A percentile compares a stretch with the other conserved stretches of the same genome.
Conservation (phyloP, 83 land plant genomes). For the Diphasiastrum complanatum region DNA sequence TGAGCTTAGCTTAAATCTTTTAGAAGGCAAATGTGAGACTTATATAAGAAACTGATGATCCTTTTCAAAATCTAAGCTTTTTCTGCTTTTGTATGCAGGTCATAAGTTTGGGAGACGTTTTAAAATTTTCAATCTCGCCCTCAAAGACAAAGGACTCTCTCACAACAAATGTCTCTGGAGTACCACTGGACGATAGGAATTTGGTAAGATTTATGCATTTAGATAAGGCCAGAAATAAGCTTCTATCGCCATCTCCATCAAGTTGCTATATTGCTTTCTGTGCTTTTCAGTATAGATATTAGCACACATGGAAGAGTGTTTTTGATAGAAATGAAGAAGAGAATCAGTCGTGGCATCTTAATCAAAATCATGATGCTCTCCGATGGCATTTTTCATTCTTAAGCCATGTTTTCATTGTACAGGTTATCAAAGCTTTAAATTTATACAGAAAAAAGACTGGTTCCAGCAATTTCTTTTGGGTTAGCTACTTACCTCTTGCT, state of each 20-base stretch:
- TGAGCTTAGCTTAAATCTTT: too few species aligned
- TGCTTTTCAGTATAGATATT: conserved; percentile 1
- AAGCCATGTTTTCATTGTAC: conserved; percentile 14
- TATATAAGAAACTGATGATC: too few species aligned
- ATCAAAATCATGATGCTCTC: too few species aligned
- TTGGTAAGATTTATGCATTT: conserved; percentile 46
- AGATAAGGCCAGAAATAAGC: too few species aligned
- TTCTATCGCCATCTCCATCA: too few species aligned
- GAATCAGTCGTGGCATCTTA: too few species aligned
- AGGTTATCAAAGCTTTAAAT: conserved; percentile 95
- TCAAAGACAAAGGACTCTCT: conserved; percentile 68
- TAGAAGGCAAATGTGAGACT: too few species aligned
- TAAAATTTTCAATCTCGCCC: conserved; percentile 88
- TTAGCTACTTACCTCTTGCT: conserved; percentile 16
- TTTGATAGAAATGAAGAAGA: too few species aligned
- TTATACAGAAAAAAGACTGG: conserved; percentile 91
- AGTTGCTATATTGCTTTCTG: not conserved
- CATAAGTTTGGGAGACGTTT: conserved; percentile 84
- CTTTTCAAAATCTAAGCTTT: not conserved
- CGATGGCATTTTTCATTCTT: not conserved
- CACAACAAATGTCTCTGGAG: conserved; percentile 87
- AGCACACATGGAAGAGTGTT: too few species aligned
- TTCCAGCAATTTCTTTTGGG: conserved; percentile 69
- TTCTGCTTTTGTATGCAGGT: conserved; percentile 42
- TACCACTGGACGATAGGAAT: conserved; percentile 91